phyloP scores from a whole-genome alignment of 2,329 filamentous ascomycete species.

The Zarea fungicola region DNA sequence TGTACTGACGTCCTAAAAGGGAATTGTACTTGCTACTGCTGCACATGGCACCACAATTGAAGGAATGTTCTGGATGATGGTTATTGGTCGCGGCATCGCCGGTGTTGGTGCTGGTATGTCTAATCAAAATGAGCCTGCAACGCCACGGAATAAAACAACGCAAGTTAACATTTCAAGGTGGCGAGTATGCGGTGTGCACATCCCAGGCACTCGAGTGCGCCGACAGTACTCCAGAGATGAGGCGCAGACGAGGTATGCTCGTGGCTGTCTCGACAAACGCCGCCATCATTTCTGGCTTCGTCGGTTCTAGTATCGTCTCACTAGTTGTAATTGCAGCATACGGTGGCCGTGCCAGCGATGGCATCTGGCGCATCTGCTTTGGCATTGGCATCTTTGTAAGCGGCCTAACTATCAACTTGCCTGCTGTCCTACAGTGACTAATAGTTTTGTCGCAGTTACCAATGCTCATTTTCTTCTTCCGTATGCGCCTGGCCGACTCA shows the following conservation, averaged over 20 bases:
- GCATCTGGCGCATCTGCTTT: conserved; percentile 37
- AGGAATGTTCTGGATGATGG: conserved; percentile 48
- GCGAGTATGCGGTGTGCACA: conserved; percentile 26
- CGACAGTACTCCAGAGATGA: conserved; percentile 22
- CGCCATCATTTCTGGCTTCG: conserved; percentile 27
- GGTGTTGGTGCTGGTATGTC: conserved; percentile 35
- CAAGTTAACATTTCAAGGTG: conserved; percentile 9
- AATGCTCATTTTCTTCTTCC: conserved; percentile 48
- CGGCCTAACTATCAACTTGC: not conserved
- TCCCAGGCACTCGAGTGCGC: conserved; percentile 23
- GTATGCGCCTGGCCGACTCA: conserved; percentile 44
- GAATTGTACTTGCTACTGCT: conserved; percentile 39
- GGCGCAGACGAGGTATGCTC: conserved; percentile 23
- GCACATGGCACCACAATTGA: conserved; percentile 34
- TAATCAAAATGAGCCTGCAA: not conserved
- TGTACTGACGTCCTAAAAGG: too few species aligned
- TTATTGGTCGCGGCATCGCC: conserved; percentile 39
- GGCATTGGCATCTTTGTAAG: conserved; percentile 17
- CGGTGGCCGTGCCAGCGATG: conserved; percentile 28
- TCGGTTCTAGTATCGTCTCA: conserved; percentile 38
- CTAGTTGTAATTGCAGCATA: conserved; percentile 38
- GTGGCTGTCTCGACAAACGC: conserved; percentile 39
- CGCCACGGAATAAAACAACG: too few species aligned
- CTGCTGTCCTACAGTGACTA: not conserved
- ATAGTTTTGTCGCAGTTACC: conserved; percentile 24